phyloP scores from a whole-genome alignment of 768 basidiomycete species.

The Trametes maxima region DNA sequence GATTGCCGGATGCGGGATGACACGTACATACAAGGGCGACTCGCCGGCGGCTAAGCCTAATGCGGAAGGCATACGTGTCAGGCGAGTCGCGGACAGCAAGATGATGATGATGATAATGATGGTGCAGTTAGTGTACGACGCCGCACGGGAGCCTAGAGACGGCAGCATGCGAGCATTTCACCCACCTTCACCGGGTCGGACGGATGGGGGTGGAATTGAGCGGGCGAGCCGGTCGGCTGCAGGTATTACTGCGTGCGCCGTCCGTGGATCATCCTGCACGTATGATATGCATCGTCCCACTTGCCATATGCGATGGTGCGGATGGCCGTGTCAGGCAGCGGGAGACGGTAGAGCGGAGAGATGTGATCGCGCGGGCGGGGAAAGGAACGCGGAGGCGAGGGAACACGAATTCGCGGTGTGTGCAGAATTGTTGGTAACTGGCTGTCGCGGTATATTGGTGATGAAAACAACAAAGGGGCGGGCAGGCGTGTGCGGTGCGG shows the following conservation, averaged over 20 bases:
- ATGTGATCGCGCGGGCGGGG: conserved; percentile 6
- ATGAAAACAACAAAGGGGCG: not conserved
- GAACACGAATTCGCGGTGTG: conserved; percentile 1
- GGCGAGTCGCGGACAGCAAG: not conserved
- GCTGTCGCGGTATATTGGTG: not conserved
- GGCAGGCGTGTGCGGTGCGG: not conserved
- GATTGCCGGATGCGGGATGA: not conserved
- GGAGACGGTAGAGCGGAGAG: not conserved
- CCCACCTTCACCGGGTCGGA: not conserved
- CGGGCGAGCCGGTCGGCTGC: not conserved
- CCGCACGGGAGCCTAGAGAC: too few species aligned
- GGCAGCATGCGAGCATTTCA: too few species aligned
- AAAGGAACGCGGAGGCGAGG: too few species aligned
- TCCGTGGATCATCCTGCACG: not conserved
- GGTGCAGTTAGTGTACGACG: too few species aligned
- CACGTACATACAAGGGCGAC: not conserved
- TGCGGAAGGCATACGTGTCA: conserved; percentile 5
- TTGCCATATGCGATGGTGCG: not conserved
- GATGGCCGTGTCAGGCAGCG: not conserved
- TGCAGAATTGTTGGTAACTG: not conserved
- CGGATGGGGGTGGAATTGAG: not conserved
- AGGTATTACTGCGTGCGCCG: not conserved
- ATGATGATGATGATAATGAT: too few species aligned
- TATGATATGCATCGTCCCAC: conserved; percentile 7
- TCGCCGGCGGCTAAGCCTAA: not conserved